phyloP scores from a whole-genome alignment of 2,329 filamentous ascomycete species.

The Colletotrichum ledebouriae region DNA sequence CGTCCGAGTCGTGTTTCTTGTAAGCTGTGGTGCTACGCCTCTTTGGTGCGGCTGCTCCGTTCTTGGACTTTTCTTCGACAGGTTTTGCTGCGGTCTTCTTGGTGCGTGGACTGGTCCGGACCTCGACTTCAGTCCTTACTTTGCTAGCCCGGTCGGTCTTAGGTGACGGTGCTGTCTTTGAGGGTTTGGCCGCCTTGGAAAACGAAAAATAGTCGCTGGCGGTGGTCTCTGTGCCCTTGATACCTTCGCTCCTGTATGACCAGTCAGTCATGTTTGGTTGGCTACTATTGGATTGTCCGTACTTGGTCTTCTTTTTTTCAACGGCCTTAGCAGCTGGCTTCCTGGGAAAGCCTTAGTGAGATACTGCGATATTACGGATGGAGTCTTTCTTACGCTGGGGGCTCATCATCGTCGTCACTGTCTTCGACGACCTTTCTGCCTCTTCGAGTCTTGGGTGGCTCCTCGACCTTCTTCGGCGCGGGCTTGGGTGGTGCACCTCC shows the following conservation, averaged over 20 bases:
- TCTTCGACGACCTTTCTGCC: constrained; percentile 82
- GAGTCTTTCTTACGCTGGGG: constrained; percentile 24
- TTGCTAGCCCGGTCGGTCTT: constrained; percentile 57
- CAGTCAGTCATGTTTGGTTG: constrained; percentile 32
- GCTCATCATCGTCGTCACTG: constrained; percentile 82
- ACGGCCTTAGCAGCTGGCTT: constrained; percentile 52
- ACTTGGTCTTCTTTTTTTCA: constrained; percentile 70
- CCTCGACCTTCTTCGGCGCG: constrained; percentile 60
- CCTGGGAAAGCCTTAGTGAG: constrained; percentile 25
- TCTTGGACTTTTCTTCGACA: constrained; percentile 47
- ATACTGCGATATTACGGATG: too few species aligned
- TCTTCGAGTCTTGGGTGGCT: constrained; percentile 59
- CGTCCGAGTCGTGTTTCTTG: constrained; percentile 57
- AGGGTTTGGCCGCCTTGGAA: constrained; percentile 56
- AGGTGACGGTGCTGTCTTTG: constrained; percentile 55
- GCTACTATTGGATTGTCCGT: constrained; percentile 44
- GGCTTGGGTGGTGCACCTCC: constrained; percentile 68
- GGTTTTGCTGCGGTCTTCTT: constrained; percentile 55
- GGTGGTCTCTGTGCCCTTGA: constrained; percentile 65
- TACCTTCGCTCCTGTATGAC: constrained; percentile 53
- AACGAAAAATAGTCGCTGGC: constrained; percentile 71
- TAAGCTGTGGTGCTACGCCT: constrained; percentile 59
- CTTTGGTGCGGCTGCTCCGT: constrained; percentile 50
- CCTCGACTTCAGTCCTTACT: constrained; percentile 57
- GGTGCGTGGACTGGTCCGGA: constrained; percentile 67